phyloP scores from a whole-genome alignment of 331 rosid genomes.

The Quercus lobata region DNA sequence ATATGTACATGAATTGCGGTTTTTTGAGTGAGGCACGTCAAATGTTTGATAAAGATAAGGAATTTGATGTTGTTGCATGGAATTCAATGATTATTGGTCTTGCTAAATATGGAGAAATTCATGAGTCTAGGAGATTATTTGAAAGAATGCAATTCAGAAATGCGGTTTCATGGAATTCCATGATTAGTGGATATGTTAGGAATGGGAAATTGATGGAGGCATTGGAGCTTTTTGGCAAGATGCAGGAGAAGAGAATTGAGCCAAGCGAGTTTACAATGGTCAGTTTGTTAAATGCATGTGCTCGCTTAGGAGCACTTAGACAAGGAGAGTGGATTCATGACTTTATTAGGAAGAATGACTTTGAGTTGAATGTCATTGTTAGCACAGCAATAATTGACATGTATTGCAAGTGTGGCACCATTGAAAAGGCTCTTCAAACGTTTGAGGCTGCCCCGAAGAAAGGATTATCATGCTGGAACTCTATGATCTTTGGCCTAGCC shows the following conservation, averaged over 20 bases:
- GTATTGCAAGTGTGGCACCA: slow-evolving; percentile 79
- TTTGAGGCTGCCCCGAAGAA: slow-evolving; percentile 46
- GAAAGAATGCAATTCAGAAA: slow-evolving; percentile 53
- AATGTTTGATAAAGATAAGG: slow-evolving; percentile 46
- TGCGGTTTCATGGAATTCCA: slow-evolving; percentile 65
- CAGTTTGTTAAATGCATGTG: slow-evolving; percentile 80
- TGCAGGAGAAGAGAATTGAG: slow-evolving; percentile 50
- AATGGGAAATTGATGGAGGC: slow-evolving; percentile 59
- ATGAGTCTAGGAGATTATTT: slow-evolving; percentile 59
- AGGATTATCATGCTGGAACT: slow-evolving; percentile 78
- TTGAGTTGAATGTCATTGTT: slow-evolving; percentile 59
- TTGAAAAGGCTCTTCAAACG: slow-evolving; percentile 48
- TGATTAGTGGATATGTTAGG: slow-evolving; percentile 88
- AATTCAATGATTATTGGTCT: slow-evolving; percentile 74
- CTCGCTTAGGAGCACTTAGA: slow-evolving; percentile 68
- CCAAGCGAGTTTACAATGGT: slow-evolving; percentile 89
- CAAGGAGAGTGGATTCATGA: slow-evolving; percentile 81
- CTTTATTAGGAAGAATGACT: slow-evolving; percentile 46
- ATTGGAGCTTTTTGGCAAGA: slow-evolving; percentile 45
- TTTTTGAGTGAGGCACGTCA: slow-evolving; percentile 49
- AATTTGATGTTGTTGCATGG: slow-evolving; percentile 65
- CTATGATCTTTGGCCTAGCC: slow-evolving; percentile 72
- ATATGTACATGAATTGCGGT: slow-evolving; percentile 74
- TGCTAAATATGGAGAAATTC: slow-evolving; percentile 68
- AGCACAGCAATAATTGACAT: slow-evolving; percentile 69